Evolutionary conservation across 352 stramenopile genomes (phyloP), one percentile per base, ranked within the genome.

Genomic region (Albugo candida): DNA sequence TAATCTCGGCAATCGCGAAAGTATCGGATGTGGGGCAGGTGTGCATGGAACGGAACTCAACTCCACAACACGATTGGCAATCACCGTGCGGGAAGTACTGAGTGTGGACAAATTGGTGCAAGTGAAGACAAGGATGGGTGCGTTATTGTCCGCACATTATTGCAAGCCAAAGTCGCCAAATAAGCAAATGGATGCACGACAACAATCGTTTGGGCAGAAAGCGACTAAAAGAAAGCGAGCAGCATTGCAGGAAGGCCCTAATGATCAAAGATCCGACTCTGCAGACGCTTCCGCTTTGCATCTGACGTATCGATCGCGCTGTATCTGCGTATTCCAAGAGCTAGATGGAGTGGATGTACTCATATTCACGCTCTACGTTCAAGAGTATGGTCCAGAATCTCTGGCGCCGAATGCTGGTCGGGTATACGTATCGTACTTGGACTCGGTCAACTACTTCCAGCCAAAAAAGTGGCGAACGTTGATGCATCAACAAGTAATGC

Each of bases 271-370:
- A 53, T 61, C 61, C 31, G 58, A 70, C 46, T 52, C 55, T 13
- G 65, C 58, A 47, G 59, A 53, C 35, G 36, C 41, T 6, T 20
- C 41, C 19, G 44, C 51, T 18, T 55, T 92, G 21, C 70, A 87
- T 47, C 45, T 92, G 31, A 88, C 78, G 47, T 92, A 92, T 56
- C 67, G 76, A 5, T 87, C 79, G 11, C 76, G 76, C n/a, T 91
- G 78, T 45, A 91, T 93, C 50, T 91, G 74, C 35, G 76, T 93
- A 18, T 93, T 93, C 48, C 81, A 93, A 61, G 75, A 89, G 52
- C 62, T 89, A 20, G 76, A 92, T 48, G 78, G 81, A 16, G 75
- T 89, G 3, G 81, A 93, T 58, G 79, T 93, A 5, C 49, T 89
- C 13, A 85, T 93, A 41, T 93, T 93, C 52, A 87, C 79, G 41